Base-by-base conservation (phyloP, 352 stramenopile genomes). In the Pythium dissotocum region DNA sequence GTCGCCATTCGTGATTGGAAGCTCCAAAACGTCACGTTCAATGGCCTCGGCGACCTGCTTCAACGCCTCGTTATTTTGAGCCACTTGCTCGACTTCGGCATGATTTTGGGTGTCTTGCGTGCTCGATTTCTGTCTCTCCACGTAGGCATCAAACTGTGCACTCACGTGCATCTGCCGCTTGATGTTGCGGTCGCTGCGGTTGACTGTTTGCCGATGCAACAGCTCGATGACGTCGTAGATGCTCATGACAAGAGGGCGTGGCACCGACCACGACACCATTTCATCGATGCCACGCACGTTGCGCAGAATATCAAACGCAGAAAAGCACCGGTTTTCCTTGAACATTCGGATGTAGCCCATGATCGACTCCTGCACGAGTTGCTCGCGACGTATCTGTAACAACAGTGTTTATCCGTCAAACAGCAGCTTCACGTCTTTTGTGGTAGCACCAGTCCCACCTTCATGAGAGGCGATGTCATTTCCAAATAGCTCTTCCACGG, bases 161-260 rank as follows among this genome's bases (percentile, higher is more conserved):
- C 76, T 86, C 7, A 89, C 58, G 3, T 67, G 67, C 61, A 78
- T 71, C 58, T 89, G 70, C 4, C 70, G 72, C 24, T 77, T 65
- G 35, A 89, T 76, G 48, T 77, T 84, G 18, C 72, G 67, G 12
- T 75, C 77, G 40, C 80, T 77, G 14, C 79, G 52, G 33, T 80
- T 69, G 14, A 73, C 68, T 8, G 63, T 79, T 42, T 90, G 79
- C 1, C 40, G 12, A 14, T 87, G 78, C 6, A 90, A 70, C 8
- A 78, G 67, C 56, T 84, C 69, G 18, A 91, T 82, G 9, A 88
- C 75, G 35, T 78, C 73, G 62, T 84, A 91, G 26, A 91, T 79
- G 0, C 53, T 75, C 53, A 77, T 69, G 5, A 79, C 83, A 4
- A 91, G 70, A 18, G 78, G 73, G 4, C 63, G 56, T 14, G 82